Base-by-base conservation (phyloP, 2,329 filamentous ascomycete genomes). In the Exophiala phaeomuriformis region DNA sequence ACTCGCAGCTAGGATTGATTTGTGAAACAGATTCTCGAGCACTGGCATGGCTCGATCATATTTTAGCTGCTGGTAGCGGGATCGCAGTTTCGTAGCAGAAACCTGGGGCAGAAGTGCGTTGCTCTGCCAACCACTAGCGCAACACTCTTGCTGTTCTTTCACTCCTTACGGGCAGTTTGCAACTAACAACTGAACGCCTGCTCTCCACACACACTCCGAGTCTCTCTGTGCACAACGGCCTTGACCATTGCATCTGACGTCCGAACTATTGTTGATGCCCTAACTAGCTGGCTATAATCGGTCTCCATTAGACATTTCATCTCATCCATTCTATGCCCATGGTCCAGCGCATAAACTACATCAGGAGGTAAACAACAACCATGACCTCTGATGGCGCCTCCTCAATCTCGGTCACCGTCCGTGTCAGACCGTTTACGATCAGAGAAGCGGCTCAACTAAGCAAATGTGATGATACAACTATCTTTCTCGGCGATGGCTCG, bases 401-500 rank as follows among this genome's bases (percentile, higher is more conserved):
- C 19, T 77, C 75, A 8, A 77, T 77, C 56, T 73, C 69, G 37
- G 75, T 77, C 59, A 69, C 74, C 36, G 79, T 85, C 59, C 75
- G 81, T 69, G 81, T 85, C 47, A 76, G 82, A 56, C 82, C 82
- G 27, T 85, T 85, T 64, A 85, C 82, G 8, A 96, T 97, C 63
- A 80, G 90, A 73, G 93, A 98, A 77, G 93, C 93, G 63, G 93
- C 93, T 39, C 91, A 97, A 73, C 75, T 98, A 77, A 73, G 75
- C 32, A 77, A 77, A 69, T 72, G 70, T 65, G 91, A 98, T 64
- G 91, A 96, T 70, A 84, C 85, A 50, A 90, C 88, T 3, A 71
- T 95, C 36, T 98, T 98, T 68, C 80, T 98, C n/a, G 93, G 93
- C 57, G 93, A 98, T 69, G 93, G 93, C 55, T 97, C 91, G 12